Conservation (phyloP, 1,284 basidiomycete species). For the Rhodotorula sp. region DNA sequence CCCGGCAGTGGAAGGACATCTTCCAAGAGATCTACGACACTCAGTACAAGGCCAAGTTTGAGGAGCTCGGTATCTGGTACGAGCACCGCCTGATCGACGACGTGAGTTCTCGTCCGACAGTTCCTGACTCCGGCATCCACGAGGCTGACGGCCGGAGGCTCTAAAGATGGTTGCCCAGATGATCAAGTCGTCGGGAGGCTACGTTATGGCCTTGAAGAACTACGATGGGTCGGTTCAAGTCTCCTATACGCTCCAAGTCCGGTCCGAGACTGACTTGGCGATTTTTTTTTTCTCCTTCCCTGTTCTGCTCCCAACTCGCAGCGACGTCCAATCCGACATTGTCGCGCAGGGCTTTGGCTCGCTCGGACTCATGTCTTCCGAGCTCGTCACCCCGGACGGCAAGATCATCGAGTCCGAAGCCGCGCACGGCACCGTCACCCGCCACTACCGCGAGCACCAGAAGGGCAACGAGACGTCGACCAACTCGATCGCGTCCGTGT, state of each 20-base stretch:
- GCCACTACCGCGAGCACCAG: conserved; percentile 96
- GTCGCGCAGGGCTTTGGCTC: conserved; percentile 76
- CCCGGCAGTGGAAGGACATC: conserved; percentile 87
- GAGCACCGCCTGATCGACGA: conserved; percentile 77
- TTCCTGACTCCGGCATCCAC: conserved; percentile 2
- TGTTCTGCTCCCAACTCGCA: conserved; percentile 67
- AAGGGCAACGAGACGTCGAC: conserved; percentile 90
- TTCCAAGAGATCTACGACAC: conserved; percentile 54
- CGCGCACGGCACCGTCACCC: conserved; percentile 56
- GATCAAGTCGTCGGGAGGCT: conserved; percentile 94
- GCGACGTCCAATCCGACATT: conserved; percentile 65
- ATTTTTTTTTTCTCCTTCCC: background rate
- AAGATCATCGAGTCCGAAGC: conserved; percentile 87
- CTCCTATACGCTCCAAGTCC: background rate
- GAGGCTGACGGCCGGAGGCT: conserved; percentile 52
- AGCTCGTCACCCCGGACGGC: conserved; percentile 94
- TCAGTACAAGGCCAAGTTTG: conserved; percentile 79
- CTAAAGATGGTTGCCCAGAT: conserved; percentile 95
- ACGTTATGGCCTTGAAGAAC: conserved; percentile 90
- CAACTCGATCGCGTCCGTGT: conserved; percentile 97
- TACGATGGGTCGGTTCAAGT: conserved; percentile 10
- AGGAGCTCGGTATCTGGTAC: conserved; percentile 84
- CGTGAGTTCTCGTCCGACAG: conserved; percentile 11
- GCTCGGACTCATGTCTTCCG: conserved; percentile 96
- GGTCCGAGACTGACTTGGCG: background rate